These are phyloP conservation scores for Xerocomus spinulosus DNA, from an alignment of 768 basidiomycete species.

Conservation along the genomic window DNA sequence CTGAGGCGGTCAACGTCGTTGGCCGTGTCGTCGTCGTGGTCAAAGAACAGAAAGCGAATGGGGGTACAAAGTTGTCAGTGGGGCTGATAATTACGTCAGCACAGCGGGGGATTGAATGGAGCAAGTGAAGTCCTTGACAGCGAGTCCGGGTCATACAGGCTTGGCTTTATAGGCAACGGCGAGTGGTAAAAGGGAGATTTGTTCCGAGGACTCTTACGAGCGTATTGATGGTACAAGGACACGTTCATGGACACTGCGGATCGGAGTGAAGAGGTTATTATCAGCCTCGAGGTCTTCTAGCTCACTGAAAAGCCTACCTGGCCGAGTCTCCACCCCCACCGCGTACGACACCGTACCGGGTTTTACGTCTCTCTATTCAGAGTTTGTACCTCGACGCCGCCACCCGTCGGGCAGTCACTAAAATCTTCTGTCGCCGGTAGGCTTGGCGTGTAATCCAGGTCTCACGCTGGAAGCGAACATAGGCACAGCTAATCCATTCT, in stretches of 20 bases:
- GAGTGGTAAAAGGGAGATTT: background rate
- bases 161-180: conserved; percentile 8
- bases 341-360: background rate
- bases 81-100: conserved; percentile 19
- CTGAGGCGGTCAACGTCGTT: too few relatives aligned
- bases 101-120: background rate
- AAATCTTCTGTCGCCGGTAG: background rate
- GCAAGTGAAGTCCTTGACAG: background rate
- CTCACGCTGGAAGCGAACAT: too few relatives aligned
- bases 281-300: too few relatives aligned
- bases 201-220: background rate
- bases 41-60: background rate
- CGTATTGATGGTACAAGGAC: too few relatives aligned
- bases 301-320: too few relatives aligned
- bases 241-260: too few relatives aligned
- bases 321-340: conserved; percentile 9
- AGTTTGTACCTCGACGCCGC: background rate
- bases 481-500: too few relatives aligned
- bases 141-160: background rate
- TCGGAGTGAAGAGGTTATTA: too few relatives aligned
- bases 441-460: conserved; percentile 1
- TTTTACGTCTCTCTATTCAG: conserved; percentile 1
- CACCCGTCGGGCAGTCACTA: background rate
- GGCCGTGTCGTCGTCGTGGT: conserved; percentile 4
- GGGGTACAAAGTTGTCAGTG: background rate